Evolutionary conservation across 2,329 filamentous ascomycete genomes (phyloP), one percentile per base, ranked within the genome.

Genomic region (Cordyceps fumosorosea): DNA sequence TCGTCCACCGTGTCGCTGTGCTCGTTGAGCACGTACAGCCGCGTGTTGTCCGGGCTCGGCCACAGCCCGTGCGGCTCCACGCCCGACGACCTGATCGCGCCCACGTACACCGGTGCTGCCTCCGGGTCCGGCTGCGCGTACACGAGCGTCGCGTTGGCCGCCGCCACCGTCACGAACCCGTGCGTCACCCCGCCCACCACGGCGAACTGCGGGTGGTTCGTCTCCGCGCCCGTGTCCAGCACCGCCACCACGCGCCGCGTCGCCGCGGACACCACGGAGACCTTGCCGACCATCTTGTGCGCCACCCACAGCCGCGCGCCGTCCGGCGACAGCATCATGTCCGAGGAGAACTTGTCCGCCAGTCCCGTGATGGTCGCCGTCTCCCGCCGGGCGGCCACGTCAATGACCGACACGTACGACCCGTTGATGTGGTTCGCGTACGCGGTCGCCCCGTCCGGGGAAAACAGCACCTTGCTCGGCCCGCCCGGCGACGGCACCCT

Each of bases 391-490:
- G 37, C 48, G 20, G 37, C 56, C 11, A 65, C 64, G 24, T 65
- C 56, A 45, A 64, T 64, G 48, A 65, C 48, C 24, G 63, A 62
- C 4, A 65, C 47, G n/a, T 62, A 63, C 8, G 64, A 40, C 1
- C 60, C 63, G 5, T 64, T 55, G 42, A 65, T 58, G 42, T 65
- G 64, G 45, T 65, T 65, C 2, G 63, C 61, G 29, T 65, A 65
- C 12, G 64, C 64, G 22, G 42, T 55, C 22, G 42, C 53, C 18
- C 64, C 64, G 11, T 65, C 61, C n/a, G 54, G 63, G 32, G 63
- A 64, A 54, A 65, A 65, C 14, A 65, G 60, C 18, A 65, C 60
- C 18, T 65, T 65, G 51, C 63, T 65, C 34, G 64, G 63, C 24
- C 64, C 64, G 22, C 63, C 64, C 5, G 50, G 60, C 11, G 64